Conservation (phyloP, 805 yeast genomes). For the Blastobotrys peoriensis region DNA sequence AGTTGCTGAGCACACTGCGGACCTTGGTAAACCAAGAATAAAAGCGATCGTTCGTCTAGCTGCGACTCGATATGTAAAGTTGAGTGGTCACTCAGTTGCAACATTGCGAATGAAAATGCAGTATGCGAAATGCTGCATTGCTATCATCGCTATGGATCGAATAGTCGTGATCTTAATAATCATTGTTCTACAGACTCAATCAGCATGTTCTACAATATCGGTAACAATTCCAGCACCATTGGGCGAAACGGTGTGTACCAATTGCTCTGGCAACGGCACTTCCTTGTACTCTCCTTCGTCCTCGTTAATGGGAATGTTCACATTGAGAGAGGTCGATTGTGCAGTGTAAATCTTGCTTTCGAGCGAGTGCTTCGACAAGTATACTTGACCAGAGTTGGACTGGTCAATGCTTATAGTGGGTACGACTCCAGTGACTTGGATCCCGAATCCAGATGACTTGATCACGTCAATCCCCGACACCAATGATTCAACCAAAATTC, state of each 20-base stretch:
- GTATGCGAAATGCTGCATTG: no score
- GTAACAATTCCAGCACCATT: slow-evolving; percentile 58
- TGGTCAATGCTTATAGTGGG: slow-evolving; percentile 87
- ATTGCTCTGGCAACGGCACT: slow-evolving; percentile 85
- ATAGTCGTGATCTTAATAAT: no score
- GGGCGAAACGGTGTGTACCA: slow-evolving; percentile 59
- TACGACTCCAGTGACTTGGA: slow-evolving; percentile 76
- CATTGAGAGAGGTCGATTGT: slow-evolving; percentile 76
- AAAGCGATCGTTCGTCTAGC: no score
- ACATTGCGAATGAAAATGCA: no score
- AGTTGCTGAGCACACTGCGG: no score
- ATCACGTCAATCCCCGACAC: slow-evolving; percentile 86
- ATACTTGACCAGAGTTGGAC: slow-evolving; percentile 78
- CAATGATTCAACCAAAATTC: slow-evolving; percentile 74
- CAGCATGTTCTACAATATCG: slow-evolving; percentile 73
- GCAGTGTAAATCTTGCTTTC: slow-evolving; percentile 77
- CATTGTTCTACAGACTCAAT: no score
- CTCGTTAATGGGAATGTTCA: slow-evolving; percentile 68
- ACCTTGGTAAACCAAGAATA: no score
- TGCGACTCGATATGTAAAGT: no score
- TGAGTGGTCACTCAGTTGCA: no score
- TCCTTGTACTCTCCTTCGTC: slow-evolving; percentile 59
- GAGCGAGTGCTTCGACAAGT: slow-evolving; percentile 66
- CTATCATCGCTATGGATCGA: no score
- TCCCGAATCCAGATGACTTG: slow-evolving; percentile 71